These are phyloP conservation scores for Claviceps digitariae DNA, from an alignment of 2,329 filamentous ascomycete species.

Conservation along the genomic window DNA sequence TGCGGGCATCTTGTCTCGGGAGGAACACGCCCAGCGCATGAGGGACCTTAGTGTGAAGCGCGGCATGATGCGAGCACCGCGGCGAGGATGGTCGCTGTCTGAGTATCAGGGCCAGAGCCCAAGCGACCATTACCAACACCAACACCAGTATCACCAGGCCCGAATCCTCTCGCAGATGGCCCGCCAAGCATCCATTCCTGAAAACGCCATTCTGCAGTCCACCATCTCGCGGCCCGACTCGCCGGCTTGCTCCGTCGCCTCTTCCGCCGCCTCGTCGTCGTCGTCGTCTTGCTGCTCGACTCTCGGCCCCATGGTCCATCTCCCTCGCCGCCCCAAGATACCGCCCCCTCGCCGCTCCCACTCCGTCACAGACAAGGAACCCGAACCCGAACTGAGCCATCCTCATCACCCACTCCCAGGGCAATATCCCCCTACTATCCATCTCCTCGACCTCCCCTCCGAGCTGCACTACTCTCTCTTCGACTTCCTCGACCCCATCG, in stretches of 20 bases:
- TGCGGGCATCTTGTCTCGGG: constrained; percentile 19
- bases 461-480: constrained; percentile 49
- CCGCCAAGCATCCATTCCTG: constrained; percentile 21
- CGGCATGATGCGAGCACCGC: constrained; percentile 24
- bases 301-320: constrained; percentile 9
- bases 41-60: constrained; percentile 25
- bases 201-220: constrained; percentile 15
- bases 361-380: constrained; percentile 47
- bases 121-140: not conserved
- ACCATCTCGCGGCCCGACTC: constrained; percentile 2
- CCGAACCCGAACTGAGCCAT: constrained; percentile 36
- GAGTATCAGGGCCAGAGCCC: constrained; percentile 24
- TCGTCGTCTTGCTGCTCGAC: too few relatives aligned
- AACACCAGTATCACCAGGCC: not conserved
- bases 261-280: not conserved
- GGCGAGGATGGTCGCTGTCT: constrained; percentile 33
- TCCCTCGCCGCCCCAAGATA: constrained; percentile 21
- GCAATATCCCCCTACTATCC: constrained; percentile 30
- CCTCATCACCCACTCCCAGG: constrained; percentile 18
- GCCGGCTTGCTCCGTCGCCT: not conserved
- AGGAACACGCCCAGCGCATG: constrained; percentile 27
- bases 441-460: constrained; percentile 38
- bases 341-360: constrained; percentile 41
- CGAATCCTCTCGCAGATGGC: not conserved
- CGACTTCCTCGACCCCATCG: constrained; percentile 50